Conservation (phyloP, 1,139 yeast species). For the Magnusiomyces fungicola region DNA sequence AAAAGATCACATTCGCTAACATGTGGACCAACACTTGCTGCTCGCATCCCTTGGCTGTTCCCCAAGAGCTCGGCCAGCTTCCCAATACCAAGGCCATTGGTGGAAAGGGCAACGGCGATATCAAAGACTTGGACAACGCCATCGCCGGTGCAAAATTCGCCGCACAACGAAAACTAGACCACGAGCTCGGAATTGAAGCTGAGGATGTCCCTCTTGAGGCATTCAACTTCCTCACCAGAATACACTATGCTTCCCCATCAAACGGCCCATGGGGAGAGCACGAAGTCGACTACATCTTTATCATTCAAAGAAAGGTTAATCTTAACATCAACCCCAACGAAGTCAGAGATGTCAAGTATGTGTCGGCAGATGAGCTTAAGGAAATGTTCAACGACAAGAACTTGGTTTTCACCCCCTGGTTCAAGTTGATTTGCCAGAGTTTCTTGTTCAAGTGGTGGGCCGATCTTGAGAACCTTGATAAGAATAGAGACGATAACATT, state of each 20-base stretch:
- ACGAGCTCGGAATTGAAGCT: constrained; percentile 80
- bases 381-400: constrained; percentile 61
- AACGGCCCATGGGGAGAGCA: constrained; percentile 95
- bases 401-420: constrained; percentile 92
- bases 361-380: constrained; percentile 56
- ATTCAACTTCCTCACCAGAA: constrained; percentile 82
- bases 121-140: constrained; percentile 46
- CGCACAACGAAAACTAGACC: constrained; percentile 85
- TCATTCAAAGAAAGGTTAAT: constrained; percentile 56
- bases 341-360: constrained; percentile 75
- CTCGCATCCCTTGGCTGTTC: constrained; percentile 88
- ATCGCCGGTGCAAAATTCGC: constrained; percentile 78
- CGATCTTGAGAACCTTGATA: constrained; percentile 49
- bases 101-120: background rate
- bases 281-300: constrained; percentile 89
- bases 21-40: constrained; percentile 99
- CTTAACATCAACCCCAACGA: constrained; percentile 58
- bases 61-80: constrained; percentile 60
- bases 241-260: constrained; percentile 87
- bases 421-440: constrained; percentile 86
- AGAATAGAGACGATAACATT: constrained; percentile 30
- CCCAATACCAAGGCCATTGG: background rate
- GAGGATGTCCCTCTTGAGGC: constrained; percentile 51
- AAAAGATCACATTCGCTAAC: constrained; percentile 90
- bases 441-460: constrained; percentile 95